Evolutionary conservation across 345 rosid species (phyloP), one percentile per base, ranked within the genome.

Genomic region (Cardiospermum halicacabum): DNA sequence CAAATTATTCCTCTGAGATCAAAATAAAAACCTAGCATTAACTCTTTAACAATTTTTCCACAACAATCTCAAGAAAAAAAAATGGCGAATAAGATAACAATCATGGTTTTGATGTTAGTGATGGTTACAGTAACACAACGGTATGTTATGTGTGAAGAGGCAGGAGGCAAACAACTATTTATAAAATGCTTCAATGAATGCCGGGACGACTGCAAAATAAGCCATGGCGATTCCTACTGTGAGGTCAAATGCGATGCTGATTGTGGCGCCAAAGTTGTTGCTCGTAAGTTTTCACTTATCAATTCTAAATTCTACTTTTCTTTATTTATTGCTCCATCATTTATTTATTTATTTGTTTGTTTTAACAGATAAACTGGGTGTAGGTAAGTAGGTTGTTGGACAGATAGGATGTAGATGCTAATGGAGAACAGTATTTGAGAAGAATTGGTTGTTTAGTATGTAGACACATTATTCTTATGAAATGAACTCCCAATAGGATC

Each of bases 161-260:
- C 2, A 11, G 19, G 49, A 12, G 0, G 7, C 45, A 49, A 32
- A 56, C 19, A 43, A 43, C 1, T 16, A 5, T 30, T 19, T 27
- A 9, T 12, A 4, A 12, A 4, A 30, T 11, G 28, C 55, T 65
- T 30, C 71, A 42, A 1, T 1, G 3, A 18, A 2, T 71, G 75
- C 58, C 54, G 50, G 30, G 25, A 36, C 18, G 11, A 18, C 3
- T 75, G 79, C 64, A n/a, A 4, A 11, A 69, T 30, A 2, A 73
- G 66, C 22, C 61, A 31, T 0, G 75, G 77, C 12, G 5, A 31
- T 56, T 22, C 62, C 58, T 58, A 49, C 37, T 77, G 81, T 54
- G 79, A 80, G 66, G 65, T 77, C 75, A 74, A 64, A 54, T 74
- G 84, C 26, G 81, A 80, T 66, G 1, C 62, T 2, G 74, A 69